Base-by-base conservation (phyloP, 805 yeast species). In the Nakazawaea molendinolei region DNA sequence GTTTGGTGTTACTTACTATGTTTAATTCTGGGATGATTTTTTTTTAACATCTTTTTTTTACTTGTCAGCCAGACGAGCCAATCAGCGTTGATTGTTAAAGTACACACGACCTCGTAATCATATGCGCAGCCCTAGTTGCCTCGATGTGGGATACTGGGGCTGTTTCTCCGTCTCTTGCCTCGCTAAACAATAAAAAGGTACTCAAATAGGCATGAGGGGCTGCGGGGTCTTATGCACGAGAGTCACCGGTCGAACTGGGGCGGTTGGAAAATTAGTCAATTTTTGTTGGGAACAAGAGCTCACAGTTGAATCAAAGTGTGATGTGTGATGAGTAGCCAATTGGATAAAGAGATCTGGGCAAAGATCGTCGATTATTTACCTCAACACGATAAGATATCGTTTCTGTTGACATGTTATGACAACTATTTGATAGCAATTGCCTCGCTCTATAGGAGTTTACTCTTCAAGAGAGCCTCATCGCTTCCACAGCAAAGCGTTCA, bases 361-460 rank as follows among this genome's bases (percentile, higher is more conserved):
- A 22, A n/a, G 4, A 43, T 62, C 1, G 39, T 51, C 1, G 36
- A 44, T 4, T 60, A 41, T 35, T 44, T 69, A 12, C 64, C 68
- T 5, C 76, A 70, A 41, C 58, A 63, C 38, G 60, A 55, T 15
- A 53, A 63, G 33, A 22, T 58, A 4, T 48, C 49, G 18, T 41
- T 69, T n/a, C 46, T 61, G 3, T 48, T 44, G 25, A 49, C 62
- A 2, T 58, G 49, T 39, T 59, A 53, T 40, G 42, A 42, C 7
- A 43, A 60, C n/a, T 56, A 64, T 21, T 22, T 42, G 1, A 21
- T 58, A 9, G 60, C 60, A 2, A 36, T 51, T 9, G 52, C 56
- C 3, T 41, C 46, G n/a, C 47, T 74, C 8, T 70, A 71, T 47
- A 44, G 40, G 18, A 58, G 44, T 5, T 43, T 74, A 8, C 45